Conservation (phyloP, 257 asterid species). For the Coffea eugenioides region DNA sequence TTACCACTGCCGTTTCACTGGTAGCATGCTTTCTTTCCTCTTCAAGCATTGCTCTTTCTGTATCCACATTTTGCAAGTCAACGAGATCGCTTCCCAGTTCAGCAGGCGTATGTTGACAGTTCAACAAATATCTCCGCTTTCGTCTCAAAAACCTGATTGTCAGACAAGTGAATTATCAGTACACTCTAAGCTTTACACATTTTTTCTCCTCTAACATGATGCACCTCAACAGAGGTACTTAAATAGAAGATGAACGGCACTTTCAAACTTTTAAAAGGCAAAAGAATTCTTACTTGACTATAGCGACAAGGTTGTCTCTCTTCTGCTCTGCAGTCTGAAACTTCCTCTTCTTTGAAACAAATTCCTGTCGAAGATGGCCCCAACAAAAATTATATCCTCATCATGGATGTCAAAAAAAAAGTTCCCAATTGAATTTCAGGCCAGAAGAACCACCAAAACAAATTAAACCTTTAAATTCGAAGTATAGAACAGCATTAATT, state of each 20-base stretch:
- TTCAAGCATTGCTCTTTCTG: background rate
- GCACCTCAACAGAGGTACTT: background rate
- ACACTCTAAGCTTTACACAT: background rate
- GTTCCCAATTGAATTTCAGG: background rate
- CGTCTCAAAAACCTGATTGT: conserved; percentile 9
- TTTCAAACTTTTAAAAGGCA: background rate
- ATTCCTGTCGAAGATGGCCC: background rate
- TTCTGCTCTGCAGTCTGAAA: conserved; percentile 15
- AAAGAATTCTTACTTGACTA: conserved; percentile 8
- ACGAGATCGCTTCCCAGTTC: background rate
- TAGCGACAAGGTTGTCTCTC: conserved; percentile 15
- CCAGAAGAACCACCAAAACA: background rate
- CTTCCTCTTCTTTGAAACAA: conserved; percentile 23
- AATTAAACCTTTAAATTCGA: background rate
- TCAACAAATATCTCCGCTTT: background rate
- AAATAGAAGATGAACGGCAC: background rate
- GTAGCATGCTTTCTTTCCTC: background rate
- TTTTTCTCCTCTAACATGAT: background rate
- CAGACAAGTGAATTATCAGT: background rate
- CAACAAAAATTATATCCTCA: too few relatives aligned
- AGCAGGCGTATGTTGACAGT: background rate
- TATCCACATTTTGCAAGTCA: background rate
- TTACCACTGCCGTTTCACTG: background rate
- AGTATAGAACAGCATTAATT: background rate
- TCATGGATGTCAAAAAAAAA: background rate